Evolutionary conservation across 352 stramenopile genomes (phyloP).

Genomic region (Phytophthora capsici): DNA sequence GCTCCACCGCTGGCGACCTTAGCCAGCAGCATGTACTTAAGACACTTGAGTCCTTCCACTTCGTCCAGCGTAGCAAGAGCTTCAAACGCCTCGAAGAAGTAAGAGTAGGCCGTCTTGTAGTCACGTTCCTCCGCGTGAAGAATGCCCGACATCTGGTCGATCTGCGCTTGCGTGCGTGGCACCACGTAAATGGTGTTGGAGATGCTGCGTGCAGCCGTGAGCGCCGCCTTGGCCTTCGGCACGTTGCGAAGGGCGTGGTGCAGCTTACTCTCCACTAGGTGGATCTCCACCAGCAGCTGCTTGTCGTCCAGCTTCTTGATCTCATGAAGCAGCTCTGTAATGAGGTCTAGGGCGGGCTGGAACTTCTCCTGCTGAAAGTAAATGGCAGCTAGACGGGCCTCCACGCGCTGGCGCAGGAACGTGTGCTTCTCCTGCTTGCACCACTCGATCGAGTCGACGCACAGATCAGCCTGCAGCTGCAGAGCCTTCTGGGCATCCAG

Average conservation of each 20-base stretch:
- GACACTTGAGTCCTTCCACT: conserved; percentile 77
- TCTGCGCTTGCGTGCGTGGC: conserved; percentile 94
- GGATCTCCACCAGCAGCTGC: conserved; percentile 98
- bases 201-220: conserved; percentile 97
- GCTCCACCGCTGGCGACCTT: conserved; percentile 93
- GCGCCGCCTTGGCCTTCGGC: conserved; percentile 95
- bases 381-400: conserved; percentile 94
- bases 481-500: conserved; percentile 92
- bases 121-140: conserved; percentile 98
- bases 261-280: conserved; percentile 98
- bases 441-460: conserved; percentile 95
- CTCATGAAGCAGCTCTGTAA: conserved; percentile 95
- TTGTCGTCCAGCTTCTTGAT: conserved; percentile 99
- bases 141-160: conserved; percentile 97
- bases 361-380: conserved; percentile 93
- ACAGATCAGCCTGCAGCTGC: conserved; percentile 95
- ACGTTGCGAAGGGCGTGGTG: conserved; percentile 98
- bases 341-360: conserved; percentile 92
- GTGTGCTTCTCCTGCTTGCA: conserved; percentile 94
- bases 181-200: conserved; percentile 99
- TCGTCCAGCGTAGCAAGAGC: conserved; percentile 94
- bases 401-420: conserved; percentile 98
- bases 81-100: conserved; percentile 99
- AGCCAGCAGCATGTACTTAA: conserved; percentile 99
- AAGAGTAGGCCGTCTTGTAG: conserved; percentile 99